Base-by-base conservation (phyloP, 257 asterid species). In the Primulina tabacum region DNA sequence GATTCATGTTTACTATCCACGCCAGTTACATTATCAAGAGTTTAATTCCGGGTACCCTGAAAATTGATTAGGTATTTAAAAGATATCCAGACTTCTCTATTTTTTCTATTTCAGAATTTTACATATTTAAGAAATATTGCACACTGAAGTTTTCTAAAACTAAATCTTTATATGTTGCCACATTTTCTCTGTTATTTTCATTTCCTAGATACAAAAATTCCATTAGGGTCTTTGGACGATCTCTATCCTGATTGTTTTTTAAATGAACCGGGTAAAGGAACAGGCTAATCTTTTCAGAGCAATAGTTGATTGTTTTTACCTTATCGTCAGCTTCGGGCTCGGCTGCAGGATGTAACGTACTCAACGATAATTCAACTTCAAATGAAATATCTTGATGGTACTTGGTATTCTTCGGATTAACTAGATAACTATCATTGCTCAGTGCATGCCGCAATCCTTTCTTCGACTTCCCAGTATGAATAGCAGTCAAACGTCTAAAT, bases 401-500 rank as follows among this genome's bases (percentile, higher is more conserved):
- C 55, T 43, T 43, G 55, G n/a, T 43, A 43, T 14, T 43, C 53
- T 43, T 43, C 18, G 55, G 87, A 56, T 82, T 87, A 50, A 79
- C 94, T 57, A 78, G 81, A 50, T 75, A 37, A 1, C 89, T 79
- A 30, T 75, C 75, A 26, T 71, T 73, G 33, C 70, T 80, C 17
- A 87, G 77, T 94, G 55, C 97, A 89, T 8, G 68, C 86, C 59
- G 84, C 82, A 56, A 79, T 53, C 86, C 87, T 0, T 90, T 92
- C 78, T 80, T 89, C 80, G 88, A 73, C 73, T 87, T 91, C 76
- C 82, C 78, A 7, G 86, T 82, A 1, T 80, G 84, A 67, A 91
- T 85, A 5, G 88, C 88, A 37, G 89, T 91, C 85, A 91, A 73
- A 47, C 79, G 79, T 69, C 80, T 84, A 66, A 89, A 91, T 62